Conservation (phyloP, 1,139 yeast species). For the Debaryomyces psychrophilus region DNA sequence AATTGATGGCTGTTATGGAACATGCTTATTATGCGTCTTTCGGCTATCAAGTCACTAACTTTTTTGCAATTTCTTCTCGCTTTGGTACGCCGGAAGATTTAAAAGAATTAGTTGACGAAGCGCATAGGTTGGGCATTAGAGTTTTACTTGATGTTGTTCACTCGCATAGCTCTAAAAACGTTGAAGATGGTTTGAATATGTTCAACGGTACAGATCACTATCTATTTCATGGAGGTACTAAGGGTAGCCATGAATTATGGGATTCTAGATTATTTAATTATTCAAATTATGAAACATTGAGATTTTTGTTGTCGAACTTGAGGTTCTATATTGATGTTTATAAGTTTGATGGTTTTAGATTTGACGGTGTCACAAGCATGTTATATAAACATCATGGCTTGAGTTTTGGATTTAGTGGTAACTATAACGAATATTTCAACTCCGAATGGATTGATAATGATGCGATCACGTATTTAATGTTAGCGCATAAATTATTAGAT, state of each 20-base stretch:
- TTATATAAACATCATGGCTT: slow-evolving; percentile 90
- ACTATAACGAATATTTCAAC: slow-evolving; percentile 87
- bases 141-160: slow-evolving; percentile 92
- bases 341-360: slow-evolving; percentile 91
- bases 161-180: slow-evolving; percentile 94
- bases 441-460: slow-evolving; percentile 83
- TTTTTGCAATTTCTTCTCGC: slow-evolving; percentile 86
- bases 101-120: slow-evolving; percentile 86
- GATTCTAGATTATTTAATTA: slow-evolving; percentile 93
- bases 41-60: slow-evolving; percentile 93
- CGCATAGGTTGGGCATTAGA: slow-evolving; percentile 84
- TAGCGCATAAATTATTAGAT: slow-evolving; percentile 77
- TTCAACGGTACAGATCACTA: slow-evolving; percentile 97
- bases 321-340: slow-evolving; percentile 83
- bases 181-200: slow-evolving; percentile 87
- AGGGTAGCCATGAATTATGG: slow-evolving; percentile 91
- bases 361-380: slow-evolving; percentile 97
- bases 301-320: slow-evolving; percentile 86
- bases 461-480: slow-evolving; percentile 82
- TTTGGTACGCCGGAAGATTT: slow-evolving; percentile 95
- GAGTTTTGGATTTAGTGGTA: slow-evolving; percentile 88
- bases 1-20: slow-evolving; percentile 97
- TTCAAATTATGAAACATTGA: slow-evolving; percentile 84
- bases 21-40: slow-evolving; percentile 98
- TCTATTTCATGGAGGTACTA: slow-evolving; percentile 84